Evolutionary conservation across 768 basidiomycete genomes (phyloP), one percentile per base, ranked within the genome.

Genomic region (Boletellus emodensis): DNA sequence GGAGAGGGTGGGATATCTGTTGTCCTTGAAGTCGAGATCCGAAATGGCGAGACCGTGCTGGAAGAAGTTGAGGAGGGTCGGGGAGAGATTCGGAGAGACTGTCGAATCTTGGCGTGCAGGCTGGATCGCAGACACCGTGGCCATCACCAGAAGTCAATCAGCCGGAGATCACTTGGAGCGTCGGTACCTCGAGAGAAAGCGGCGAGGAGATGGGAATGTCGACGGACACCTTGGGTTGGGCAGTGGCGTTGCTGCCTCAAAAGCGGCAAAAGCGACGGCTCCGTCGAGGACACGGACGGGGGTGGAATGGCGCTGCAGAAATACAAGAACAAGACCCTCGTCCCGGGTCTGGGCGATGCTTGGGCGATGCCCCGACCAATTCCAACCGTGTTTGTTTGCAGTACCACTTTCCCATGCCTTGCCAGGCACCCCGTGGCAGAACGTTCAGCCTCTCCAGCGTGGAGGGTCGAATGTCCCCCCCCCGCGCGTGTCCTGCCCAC

Each of bases 11-110:
- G 77, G 71, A 57, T 85, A 84, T 62, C 84, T 75, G 62, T 77
- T 79, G 71, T 85, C 85, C 59, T 76, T 74, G 65, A 81, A 77
- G 67, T 83, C 81, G 54, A 81, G 73, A 50, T 84, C 84, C 49
- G 78, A 71, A 64, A 83, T 75, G 36, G 72, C 61, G 51, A 85
- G 73, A 37, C 75, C 69, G 59, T 74, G 75, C 44, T 82, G 71
- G 67, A 82, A 83, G 54, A 77, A 64, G 49, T 63, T 66, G 52
- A 74, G 61, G 38, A 70, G 53, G 57, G 66, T 64, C 41, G 70
- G 54, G 20, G 73, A 53, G 52, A 68, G 52, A 34, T 53, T 56
- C n/a, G 64, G 54, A 18, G 67, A 32, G 22, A 61, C 46, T 9
- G 72, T 58, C 30, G 67, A 62, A 45, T 77, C 74, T 50, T 71